These are phyloP conservation scores for Pythium biforme DNA, from an alignment of 352 stramenopile genomes.

Conservation along the genomic window DNA sequence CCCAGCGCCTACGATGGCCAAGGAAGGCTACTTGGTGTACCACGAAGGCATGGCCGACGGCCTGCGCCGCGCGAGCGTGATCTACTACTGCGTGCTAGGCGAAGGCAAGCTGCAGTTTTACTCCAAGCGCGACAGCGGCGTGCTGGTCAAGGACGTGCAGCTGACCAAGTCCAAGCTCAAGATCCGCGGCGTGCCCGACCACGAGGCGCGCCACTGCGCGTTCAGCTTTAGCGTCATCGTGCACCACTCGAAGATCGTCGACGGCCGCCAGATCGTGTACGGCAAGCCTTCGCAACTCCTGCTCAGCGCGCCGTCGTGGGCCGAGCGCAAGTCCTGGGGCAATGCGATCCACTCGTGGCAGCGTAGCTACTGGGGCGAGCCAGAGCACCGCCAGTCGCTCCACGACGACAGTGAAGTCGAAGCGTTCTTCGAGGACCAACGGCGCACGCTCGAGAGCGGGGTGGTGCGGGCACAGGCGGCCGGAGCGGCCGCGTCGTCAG, in stretches of 20 bases:
- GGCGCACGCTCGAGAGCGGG: constrained; percentile 34
- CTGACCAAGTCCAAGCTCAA: constrained; percentile 79
- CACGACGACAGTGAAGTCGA: constrained; percentile 62
- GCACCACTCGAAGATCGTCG: constrained; percentile 70
- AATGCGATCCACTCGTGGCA: constrained; percentile 87
- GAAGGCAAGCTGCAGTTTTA: constrained; percentile 78
- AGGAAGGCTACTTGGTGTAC: constrained; percentile 77
- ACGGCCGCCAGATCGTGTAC: constrained; percentile 61
- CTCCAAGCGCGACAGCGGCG: constrained; percentile 54
- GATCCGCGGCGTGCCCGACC: constrained; percentile 68
- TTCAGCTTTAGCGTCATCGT: constrained; percentile 77
- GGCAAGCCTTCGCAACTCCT: constrained; percentile 57
- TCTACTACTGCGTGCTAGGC: constrained; percentile 80
- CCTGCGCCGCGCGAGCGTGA: constrained; percentile 38
- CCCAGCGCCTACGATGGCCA: constrained; percentile 47
- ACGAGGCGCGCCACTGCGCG: constrained; percentile 64
- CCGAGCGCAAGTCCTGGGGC: constrained; percentile 81
- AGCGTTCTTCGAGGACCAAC: constrained; percentile 73
- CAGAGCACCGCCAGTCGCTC: constrained; percentile 49
- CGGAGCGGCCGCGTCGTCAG: not conserved
- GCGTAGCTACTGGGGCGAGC: constrained; percentile 84
- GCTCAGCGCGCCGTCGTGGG: constrained; percentile 68
- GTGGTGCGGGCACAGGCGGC: constrained; percentile 5
- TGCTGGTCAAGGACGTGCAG: constrained; percentile 60
- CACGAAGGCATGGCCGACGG: constrained; percentile 54